Percentiles rank a stretch among this genome's conserved stretches.
Evolutionary conservation across 2,329 filamentous ascomycete species (phyloP).

Genomic region (Beauveria sp.): DNA sequence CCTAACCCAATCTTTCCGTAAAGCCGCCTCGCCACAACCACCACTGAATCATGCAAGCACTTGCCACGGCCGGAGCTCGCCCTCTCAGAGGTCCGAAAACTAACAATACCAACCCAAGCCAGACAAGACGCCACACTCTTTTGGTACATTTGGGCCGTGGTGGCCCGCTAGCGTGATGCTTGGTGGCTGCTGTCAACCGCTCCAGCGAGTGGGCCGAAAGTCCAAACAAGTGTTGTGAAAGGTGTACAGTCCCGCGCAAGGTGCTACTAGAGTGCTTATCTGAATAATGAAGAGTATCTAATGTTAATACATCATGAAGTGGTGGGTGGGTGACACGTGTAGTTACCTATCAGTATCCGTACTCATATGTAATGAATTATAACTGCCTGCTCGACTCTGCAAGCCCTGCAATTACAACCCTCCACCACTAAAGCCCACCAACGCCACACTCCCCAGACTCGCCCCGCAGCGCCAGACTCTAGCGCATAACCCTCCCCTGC

Average conservation of each 20-base stretch:
- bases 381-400: not conserved
- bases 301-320: too few relatives aligned
- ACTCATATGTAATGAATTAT: too few relatives aligned
- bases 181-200: not conserved
- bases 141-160: slow-evolving; percentile 2
- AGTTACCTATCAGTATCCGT: too few relatives aligned
- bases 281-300: not conserved
- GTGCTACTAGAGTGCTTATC: not conserved
- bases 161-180: not conserved
- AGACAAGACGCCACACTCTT: slow-evolving; percentile 4
- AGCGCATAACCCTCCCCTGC: not conserved
- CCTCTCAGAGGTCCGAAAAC: not conserved
- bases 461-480: not conserved
- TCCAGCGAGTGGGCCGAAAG: too few relatives aligned
- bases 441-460: not conserved
- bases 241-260: too few relatives aligned
- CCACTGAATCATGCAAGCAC: too few relatives aligned
- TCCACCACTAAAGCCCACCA: not conserved
- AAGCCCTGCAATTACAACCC: not conserved
- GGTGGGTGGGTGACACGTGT: too few relatives aligned
- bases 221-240: too few relatives aligned
- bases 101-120: not conserved
- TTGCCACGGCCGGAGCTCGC: too few relatives aligned
- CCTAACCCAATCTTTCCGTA: too few relatives aligned
- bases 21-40: too few relatives aligned